Evolutionary conservation across 2,329 filamentous ascomycete species (phyloP), one percentile per base, ranked within the genome.

Genomic region (Allantophomopsis lycopodina): DNA sequence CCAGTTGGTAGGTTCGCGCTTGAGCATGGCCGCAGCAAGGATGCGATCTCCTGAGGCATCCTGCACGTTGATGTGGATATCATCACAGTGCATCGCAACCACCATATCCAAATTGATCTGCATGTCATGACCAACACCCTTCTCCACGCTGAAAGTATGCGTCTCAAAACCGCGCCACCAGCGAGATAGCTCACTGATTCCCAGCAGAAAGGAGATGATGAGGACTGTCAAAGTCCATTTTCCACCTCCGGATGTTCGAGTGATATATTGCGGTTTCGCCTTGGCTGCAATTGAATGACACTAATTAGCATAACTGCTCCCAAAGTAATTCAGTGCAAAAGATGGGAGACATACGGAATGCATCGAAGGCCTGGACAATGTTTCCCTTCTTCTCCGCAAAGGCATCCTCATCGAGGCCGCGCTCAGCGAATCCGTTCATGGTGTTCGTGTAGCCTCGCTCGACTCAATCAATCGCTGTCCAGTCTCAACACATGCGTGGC

Each of bases 51-150:
- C 88, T 0, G 86, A 77, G 2, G 89, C 88, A 59, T 98, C 91
- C 65, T 96, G 91, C 38, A 98, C 88, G 62, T 98, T 96, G 60
- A 98, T 69, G 63, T 94, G 84, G n/a, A 98, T 64, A 55, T 93
- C 81, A 42, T 70, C 64, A 66, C 91, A 98, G 50, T 71, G 66
- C 91, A 98, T 98, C 39, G 71, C 71, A 37, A 98, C 70, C 5
- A 96, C 84, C n/a, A 93, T 69, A 61, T 98, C 91, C 42, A 98
- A 66, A 64, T 98, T 98, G 63, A 98, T 82, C 61, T 96, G 88
- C 58, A 98, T 73, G 46, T 78, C 72, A 60, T 86, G 86, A 2
- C 83, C 81, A 32, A 98, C 72, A 48, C 85, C 85, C 62, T 93
- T 91, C 60, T 96, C 91, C 41, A 98, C 89, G 44, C 80, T 80